Conservation (phyloP, 2,329 filamentous ascomycete species). For the Talaromyces piceae region DNA sequence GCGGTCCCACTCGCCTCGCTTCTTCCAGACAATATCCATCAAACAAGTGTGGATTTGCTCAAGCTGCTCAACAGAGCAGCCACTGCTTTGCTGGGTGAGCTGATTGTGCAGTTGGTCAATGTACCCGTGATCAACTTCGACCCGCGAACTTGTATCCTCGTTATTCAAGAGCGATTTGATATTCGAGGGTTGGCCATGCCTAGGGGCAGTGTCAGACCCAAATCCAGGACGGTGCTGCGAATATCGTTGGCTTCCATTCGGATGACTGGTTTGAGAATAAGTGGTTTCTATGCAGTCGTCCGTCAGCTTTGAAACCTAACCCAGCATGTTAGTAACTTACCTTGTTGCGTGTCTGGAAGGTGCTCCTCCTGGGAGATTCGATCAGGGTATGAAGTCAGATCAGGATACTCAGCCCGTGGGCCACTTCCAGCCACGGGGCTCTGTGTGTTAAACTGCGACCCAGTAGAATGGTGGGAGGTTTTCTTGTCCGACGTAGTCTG, state of each 20-base stretch:
- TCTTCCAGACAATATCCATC: slow-evolving; percentile 84
- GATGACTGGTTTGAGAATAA: slow-evolving; percentile 22
- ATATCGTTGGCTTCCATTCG: slow-evolving; percentile 29
- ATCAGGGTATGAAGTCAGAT: slow-evolving; percentile 44
- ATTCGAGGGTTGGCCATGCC: slow-evolving; percentile 18
- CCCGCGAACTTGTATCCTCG: slow-evolving; percentile 22
- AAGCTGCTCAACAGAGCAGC: slow-evolving; percentile 83
- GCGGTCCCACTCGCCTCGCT: slow-evolving; percentile 75
- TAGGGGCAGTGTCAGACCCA: slow-evolving; percentile 30
- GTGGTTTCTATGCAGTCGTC: slow-evolving; percentile 16
- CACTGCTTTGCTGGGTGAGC: slow-evolving; percentile 61
- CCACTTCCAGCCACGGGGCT: slow-evolving; percentile 40
- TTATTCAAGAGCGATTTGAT: slow-evolving; percentile 29
- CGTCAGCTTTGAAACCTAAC: slow-evolving; percentile 17
- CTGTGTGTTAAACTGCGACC: slow-evolving; percentile 62
- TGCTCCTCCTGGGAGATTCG: slow-evolving; percentile 51
- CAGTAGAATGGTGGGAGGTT: slow-evolving; percentile 66
- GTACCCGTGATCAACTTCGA: slow-evolving; percentile 41
- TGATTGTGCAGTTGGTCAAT: slow-evolving; percentile 54
- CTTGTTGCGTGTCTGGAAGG: slow-evolving; percentile 58
- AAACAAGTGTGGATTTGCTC: slow-evolving; percentile 86
- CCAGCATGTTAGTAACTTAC: slow-evolving; percentile 25
- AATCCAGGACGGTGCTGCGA: slow-evolving; percentile 30
- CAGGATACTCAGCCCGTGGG: slow-evolving; percentile 42
- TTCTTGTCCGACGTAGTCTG: slow-evolving; percentile 74